These are phyloP conservation scores for Euphorbia pulcherrima DNA, from an alignment of 345 rosid species.

Conservation along the genomic window DNA sequence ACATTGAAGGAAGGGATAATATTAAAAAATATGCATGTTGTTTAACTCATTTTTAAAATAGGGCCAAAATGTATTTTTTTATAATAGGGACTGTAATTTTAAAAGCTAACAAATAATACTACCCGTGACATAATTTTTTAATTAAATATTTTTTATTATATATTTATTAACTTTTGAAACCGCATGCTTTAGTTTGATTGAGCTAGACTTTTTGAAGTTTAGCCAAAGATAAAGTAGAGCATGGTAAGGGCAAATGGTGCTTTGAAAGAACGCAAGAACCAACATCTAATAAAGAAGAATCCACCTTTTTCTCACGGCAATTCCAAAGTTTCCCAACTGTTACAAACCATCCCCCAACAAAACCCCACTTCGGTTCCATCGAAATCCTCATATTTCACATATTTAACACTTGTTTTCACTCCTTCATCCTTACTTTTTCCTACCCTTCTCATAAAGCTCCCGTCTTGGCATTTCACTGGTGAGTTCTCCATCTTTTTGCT, in stretches of 20 bases:
- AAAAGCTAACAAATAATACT: too few species aligned
- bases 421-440: neutral
- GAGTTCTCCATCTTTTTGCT: constrained; percentile 1
- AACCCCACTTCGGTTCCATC: constrained; percentile 35
- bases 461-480: constrained; percentile 11
- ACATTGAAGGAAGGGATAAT: too few species aligned
- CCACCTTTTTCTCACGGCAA: constrained; percentile 15
- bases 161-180: too few species aligned
- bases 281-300: neutral
- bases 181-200: too few species aligned
- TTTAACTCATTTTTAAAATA: too few species aligned
- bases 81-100: too few species aligned
- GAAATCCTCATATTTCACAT: constrained; percentile 15
- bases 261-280: neutral
- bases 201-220: too few species aligned
- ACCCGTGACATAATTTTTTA: too few species aligned
- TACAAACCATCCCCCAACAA: constrained; percentile 8
- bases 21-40: too few species aligned
- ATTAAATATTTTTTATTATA: too few species aligned
- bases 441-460: neutral
- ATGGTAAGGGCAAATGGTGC: constrained; percentile 4
- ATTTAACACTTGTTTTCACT: neutral
- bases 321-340: constrained; percentile 23
- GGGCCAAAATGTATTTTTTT: too few species aligned
- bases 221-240: neutral